Base-by-base conservation (phyloP, 163 green algal species). In the Botryococcus braunii region DNA sequence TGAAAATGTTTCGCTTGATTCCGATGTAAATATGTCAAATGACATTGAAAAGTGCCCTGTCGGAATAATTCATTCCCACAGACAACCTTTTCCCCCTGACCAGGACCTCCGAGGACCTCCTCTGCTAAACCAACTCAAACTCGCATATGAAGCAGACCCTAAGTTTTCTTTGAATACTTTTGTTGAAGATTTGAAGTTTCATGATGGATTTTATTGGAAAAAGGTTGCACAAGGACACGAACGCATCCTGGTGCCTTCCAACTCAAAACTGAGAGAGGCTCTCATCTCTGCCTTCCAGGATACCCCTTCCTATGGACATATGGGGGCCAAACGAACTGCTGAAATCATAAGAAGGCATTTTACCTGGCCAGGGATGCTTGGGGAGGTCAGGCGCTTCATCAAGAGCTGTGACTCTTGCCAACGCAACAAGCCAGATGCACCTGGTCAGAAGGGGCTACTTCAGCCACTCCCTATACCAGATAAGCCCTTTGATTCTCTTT, bases 311-410 rank as follows among this genome's bases (percentile, higher is more conserved):
- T 56, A 36, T 59, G 70, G 70, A 13, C 70, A 76, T 59, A 41
- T 57, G 39, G 56, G 70, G 21, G 1, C 31, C 29, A 34, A 66
- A 37, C 29, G 47, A 23, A 72, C 70, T 37, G 5, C 36, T 13
- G 37, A 71, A 6, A 23, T 59, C 9, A 31, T 67, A 3, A 21
- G n/a, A 21, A 35, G 40, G 23, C 17, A 17, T 2, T 89, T 77
- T 62, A 87, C 65, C 60, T 85, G 78, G 82, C 77, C 77, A 11
- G 58, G 69, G 17, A 73, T 87, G 66, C n/a, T 37, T 17, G 31
- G 35, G 5, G 27, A 77, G 41, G 62, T 78, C 34, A n/a, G 8
- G 4, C 5, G 50, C 7, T 69, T 73, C 41, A 43, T 78, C 5
- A 59, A 50, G 8, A 49, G 21, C 8, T 85, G 79, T 43, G 50